Evolutionary conservation across 345 rosid species (phyloP).

Genomic region (Eucalyptus cloeziana): DNA sequence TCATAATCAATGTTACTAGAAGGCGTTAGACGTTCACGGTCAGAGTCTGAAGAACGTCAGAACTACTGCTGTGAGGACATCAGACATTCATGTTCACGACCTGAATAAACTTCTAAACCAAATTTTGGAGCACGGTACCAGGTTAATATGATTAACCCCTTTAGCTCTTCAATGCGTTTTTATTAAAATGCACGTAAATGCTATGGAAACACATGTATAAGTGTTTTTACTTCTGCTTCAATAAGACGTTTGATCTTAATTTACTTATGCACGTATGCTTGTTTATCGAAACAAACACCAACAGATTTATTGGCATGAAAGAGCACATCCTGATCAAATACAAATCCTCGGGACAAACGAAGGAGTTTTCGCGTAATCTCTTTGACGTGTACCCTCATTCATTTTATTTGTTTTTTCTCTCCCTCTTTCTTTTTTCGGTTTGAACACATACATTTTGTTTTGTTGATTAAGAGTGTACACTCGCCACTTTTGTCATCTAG

Average conservation of each 20-base stretch:
- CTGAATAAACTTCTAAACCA: too few relatives aligned
- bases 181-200: too few relatives aligned
- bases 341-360: conserved; percentile 86
- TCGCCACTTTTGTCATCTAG: not conserved
- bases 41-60: rapidly evolving
- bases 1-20: too few relatives aligned
- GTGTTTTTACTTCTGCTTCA: too few relatives aligned
- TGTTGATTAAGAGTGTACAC: not conserved
- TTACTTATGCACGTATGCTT: too few relatives aligned
- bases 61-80: too few relatives aligned
- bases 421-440: not conserved
- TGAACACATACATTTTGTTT: not conserved
- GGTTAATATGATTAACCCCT: too few relatives aligned
- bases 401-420: not conserved
- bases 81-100: rapidly evolving
- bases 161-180: too few relatives aligned
- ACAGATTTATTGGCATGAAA: conserved; percentile 41
- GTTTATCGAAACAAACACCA: too few relatives aligned
- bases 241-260: too few relatives aligned
- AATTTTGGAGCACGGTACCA: too few relatives aligned
- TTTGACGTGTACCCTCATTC: not conserved
- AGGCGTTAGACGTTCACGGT: rapidly evolving
- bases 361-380: conserved; percentile 66
- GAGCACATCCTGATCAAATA: conserved; percentile 69
- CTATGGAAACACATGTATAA: too few relatives aligned